Base-by-base conservation (phyloP, 1,284 basidiomycete species). In the Boletus hoseneyae region DNA sequence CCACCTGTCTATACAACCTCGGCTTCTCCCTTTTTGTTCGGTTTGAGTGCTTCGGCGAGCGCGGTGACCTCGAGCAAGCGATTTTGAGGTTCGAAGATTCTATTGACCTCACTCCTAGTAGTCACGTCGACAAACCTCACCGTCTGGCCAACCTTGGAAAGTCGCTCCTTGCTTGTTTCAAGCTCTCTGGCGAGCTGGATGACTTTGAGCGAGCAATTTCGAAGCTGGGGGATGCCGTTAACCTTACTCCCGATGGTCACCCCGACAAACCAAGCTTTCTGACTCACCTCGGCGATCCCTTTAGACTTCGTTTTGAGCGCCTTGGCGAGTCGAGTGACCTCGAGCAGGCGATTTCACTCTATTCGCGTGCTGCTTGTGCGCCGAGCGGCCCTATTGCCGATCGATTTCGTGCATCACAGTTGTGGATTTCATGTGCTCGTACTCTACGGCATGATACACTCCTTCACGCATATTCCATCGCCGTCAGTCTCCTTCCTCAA, bases 401-500 rank as follows among this genome's bases (percentile, higher is more conserved):
- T 19, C 48, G 48, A n/a, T 52, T 54, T 10, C 6, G 15, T 23
- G 53, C 47, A 21, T 48, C 44, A 8, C 38, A 30, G n/a, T 12
- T 8, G 11, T 52, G 50, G 51, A 41, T 42, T 50, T 30, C 25
- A 10, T 55, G 45, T 13, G 46, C 52, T 8, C 52, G 46, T 25
- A 13, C 15, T 19, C 13, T 34, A 8, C 16, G 19, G 6, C 45
- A 42, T 7, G n/a, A 25, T 13, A 19, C 51, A 9, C 51, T 53
- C n/a, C 25, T 53, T 19, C 18, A 13, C 6, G 44, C 45, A 13
- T 41, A 18, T 33, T 41, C 35, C 30, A 4, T 34, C 7, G 19
- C 51, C 2, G 33, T 55, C 2, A 11, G 3, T 8, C 51, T 54
- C 19, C 51, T 52, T 6, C 51, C 52, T 50, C 47, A 50, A 19